Conservation (phyloP, 2,329 filamentous ascomycete genomes). For the Boeremia exigua region DNA sequence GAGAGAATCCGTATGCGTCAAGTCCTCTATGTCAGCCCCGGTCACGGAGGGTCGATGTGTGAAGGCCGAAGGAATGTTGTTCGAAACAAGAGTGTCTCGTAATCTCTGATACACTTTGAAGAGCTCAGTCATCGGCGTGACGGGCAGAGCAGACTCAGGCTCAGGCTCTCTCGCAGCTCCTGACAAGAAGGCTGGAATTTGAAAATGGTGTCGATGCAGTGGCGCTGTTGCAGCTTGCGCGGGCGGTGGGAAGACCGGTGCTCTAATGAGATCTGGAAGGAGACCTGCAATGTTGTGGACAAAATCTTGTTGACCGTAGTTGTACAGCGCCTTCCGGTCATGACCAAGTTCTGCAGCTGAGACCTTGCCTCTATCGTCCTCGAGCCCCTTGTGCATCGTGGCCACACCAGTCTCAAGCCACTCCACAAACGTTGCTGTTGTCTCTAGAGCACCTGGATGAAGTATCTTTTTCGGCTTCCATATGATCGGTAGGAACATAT, state of each 20-base stretch:
- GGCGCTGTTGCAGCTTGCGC: conserved; percentile 27
- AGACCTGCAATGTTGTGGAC: conserved; percentile 57
- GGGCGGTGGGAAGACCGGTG: conserved; percentile 14
- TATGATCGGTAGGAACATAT: conserved; percentile 90
- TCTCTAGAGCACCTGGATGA: conserved; percentile 74
- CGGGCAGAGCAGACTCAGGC: background rate
- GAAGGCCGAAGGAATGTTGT: conserved; percentile 57
- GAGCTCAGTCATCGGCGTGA: conserved; percentile 53
- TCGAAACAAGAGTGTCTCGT: conserved; percentile 60
- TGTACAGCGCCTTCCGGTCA: conserved; percentile 57
- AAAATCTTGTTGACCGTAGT: conserved; percentile 59
- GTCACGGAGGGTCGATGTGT: conserved; percentile 49
- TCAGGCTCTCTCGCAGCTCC: conserved; percentile 15
- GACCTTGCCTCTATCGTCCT: conserved; percentile 31
- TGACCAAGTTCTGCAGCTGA: conserved; percentile 33
- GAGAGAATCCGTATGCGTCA: conserved; percentile 64
- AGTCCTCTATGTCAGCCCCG: conserved; percentile 51
- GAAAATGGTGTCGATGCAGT: conserved; percentile 30
- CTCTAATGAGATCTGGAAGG: conserved; percentile 44
- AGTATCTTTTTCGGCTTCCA: conserved; percentile 93
- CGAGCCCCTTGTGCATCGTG: conserved; percentile 55
- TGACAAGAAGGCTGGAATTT: conserved; percentile 39
- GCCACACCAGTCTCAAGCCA: conserved; percentile 70
- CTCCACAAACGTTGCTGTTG: conserved; percentile 65
- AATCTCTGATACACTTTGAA: conserved; percentile 63